Evolutionary conservation across 257 asterid genomes (phyloP), one percentile per base, ranked within the genome.

Genomic region (Galeopsis tetrahit): DNA sequence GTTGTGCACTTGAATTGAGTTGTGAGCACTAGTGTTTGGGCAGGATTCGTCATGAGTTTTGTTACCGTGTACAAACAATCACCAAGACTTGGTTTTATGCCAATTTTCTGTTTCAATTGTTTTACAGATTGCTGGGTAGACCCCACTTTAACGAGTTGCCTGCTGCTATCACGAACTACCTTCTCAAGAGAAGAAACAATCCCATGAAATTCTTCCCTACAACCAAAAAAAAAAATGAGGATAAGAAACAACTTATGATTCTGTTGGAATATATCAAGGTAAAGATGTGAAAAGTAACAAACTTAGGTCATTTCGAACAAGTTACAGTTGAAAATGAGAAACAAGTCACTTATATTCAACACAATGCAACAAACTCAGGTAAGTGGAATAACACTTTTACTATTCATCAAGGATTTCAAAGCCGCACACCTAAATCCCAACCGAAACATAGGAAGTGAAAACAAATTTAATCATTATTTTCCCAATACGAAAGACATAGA

Each of bases 51-150:
- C 28, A 21, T 10, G 11, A 51, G 31, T 53, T 21, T 28, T 36
- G 28, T 21, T 21, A 21, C 28, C 40, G 94, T 96, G 28, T 86
- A 88, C 58, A 90, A 83, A 75, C 95, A 90, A 75, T 84, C 81
- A 60, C 80, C 87, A 70, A 87, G 71, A 52, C 85, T 89, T 43
- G 97, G 98, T 70, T 93, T 90, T 48, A 81, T 7, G 67, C 98
- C 96, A 57, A 89, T 48, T 6, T 73, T 86, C 68, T 75, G 96
- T 61, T 88, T 88, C 81, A 85, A 72, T 72, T 86, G 96, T 80
- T 87, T 89, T 51, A 77, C 64, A 51, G 81, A 78, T 57, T 42
- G 55, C 61, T 63, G 78, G 38, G 84, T 40, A 4, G 93, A 82
- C 51, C 93, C 88, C 10, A 73, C 81, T 76, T 82, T 81, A 4